Percentiles rank a stretch among this genome's conserved stretches.
These are phyloP conservation scores for Botrytis porri DNA, from an alignment of 2,329 filamentous ascomycete species.

Conservation along the genomic window DNA sequence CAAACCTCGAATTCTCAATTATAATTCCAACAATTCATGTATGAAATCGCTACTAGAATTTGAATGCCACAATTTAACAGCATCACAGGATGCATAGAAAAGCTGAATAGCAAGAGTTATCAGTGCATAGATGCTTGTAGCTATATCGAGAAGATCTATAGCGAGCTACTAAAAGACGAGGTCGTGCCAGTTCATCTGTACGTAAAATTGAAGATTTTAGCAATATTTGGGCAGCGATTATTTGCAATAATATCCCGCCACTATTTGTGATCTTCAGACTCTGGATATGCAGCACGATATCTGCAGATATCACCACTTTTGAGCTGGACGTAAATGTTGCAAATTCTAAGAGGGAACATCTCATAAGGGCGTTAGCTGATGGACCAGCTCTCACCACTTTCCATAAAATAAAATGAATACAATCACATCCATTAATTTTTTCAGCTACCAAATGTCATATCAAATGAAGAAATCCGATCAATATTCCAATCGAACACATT, in stretches of 20 bases:
- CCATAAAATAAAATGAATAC: background rate
- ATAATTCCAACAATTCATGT: background rate
- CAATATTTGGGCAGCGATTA: background rate
- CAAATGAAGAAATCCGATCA: background rate
- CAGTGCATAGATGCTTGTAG: background rate
- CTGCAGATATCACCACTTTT: background rate
- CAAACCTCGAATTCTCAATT: background rate
- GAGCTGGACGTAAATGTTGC: background rate
- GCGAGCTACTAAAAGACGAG: background rate
- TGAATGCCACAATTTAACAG: background rate
- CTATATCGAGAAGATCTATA: constrained; percentile 52
- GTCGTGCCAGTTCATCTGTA: background rate
- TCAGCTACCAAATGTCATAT: background rate
- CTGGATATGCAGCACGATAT: background rate
- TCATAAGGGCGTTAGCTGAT: background rate
- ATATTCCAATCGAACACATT: background rate
- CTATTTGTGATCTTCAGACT: background rate
- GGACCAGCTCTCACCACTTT: background rate
- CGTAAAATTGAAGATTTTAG: background rate
- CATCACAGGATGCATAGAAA: background rate
- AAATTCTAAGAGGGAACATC: background rate
- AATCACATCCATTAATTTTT: background rate
- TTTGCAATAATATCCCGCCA: background rate
- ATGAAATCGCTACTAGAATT: background rate
- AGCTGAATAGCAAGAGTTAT: background rate